These are phyloP conservation scores for Sarcomyxa edulis DNA, from an alignment of 768 basidiomycete species.

Conservation along the genomic window DNA sequence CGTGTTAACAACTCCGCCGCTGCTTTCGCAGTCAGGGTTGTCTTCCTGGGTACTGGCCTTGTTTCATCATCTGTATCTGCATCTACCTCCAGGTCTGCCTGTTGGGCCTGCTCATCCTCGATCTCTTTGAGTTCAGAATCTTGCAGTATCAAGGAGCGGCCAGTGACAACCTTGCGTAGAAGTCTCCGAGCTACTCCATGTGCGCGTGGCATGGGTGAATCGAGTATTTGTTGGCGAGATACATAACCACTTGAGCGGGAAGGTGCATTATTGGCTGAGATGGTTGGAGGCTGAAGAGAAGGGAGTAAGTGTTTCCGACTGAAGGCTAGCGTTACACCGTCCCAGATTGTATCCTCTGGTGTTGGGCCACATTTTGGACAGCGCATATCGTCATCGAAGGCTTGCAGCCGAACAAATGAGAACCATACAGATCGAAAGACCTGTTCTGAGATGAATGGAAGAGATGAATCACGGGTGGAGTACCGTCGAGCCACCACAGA, in stretches of 20 bases:
- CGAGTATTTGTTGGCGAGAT: not conserved
- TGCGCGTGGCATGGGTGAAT: too few species aligned
- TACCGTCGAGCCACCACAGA: conserved; percentile 1
- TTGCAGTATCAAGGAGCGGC: not conserved
- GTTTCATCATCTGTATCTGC: not conserved
- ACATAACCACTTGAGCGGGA: not conserved
- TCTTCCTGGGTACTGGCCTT: not conserved
- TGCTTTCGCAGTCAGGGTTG: not conserved
- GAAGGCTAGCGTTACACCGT: conserved; percentile 17
- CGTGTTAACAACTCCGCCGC: not conserved
- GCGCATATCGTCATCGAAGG: conserved; percentile 11
- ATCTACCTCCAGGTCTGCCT: not conserved
- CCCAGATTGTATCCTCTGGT: conserved; percentile 14
- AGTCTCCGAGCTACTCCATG: not conserved
- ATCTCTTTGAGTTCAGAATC: too few species aligned
- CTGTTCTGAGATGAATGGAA: not conserved
- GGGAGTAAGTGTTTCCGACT: conserved; percentile 10
- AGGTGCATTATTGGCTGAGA: not conserved
- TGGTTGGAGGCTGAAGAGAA: conserved; percentile 7
- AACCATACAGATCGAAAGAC: conserved; percentile 2
- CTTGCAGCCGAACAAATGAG: conserved; percentile 1
- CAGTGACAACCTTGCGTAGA: not conserved
- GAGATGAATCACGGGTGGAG: not conserved
- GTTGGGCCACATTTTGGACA: conserved; percentile 14
- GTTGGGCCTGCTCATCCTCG: too few species aligned